Conservation (phyloP, 2,329 filamentous ascomycete genomes). For the Beauveria medogensis region DNA sequence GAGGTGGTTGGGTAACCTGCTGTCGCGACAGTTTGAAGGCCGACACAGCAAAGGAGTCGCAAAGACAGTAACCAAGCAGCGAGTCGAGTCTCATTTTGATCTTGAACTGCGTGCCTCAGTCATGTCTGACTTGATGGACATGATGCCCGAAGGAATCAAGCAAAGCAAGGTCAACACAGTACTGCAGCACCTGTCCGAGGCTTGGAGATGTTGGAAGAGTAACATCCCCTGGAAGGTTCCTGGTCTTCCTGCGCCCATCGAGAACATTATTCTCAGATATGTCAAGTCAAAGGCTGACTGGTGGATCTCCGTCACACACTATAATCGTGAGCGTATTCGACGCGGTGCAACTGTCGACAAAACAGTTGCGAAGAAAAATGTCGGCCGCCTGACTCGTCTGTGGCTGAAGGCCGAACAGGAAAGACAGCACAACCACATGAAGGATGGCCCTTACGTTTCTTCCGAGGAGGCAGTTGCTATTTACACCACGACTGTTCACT, state of each 20-base stretch:
- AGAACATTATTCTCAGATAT: conserved; percentile 97
- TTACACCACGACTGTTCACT: conserved; percentile 97
- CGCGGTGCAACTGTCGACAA: conserved; percentile 97
- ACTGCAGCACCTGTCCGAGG: conserved; percentile 91
- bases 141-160: conserved; percentile 99
- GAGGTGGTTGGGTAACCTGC: conserved; percentile 91
- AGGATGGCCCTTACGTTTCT: conserved; percentile 96
- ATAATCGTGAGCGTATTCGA: conserved; percentile 95
- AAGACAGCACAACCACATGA: conserved; percentile 98
- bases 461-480: conserved; percentile 98
- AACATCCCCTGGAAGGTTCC: conserved; percentile 99
- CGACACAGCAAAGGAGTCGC: conserved; percentile 98
- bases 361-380: conserved; percentile 98
- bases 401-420: conserved; percentile 99
- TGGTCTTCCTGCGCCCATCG: conserved; percentile 89
- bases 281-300: conserved; percentile 99
- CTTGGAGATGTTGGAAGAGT: conserved; percentile 99
- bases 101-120: conserved; percentile 94
- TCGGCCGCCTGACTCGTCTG: conserved; percentile 84
- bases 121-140: conserved; percentile 98
- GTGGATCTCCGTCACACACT: conserved; percentile 99
- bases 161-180: conserved; percentile 99
- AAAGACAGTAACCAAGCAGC: conserved; percentile 98
- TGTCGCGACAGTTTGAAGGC: conserved; percentile 96
- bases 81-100: conserved; percentile 97